Evolutionary conservation across 1,284 basidiomycete genomes (phyloP).

Genomic region (Leucoagaricus sp.): DNA sequence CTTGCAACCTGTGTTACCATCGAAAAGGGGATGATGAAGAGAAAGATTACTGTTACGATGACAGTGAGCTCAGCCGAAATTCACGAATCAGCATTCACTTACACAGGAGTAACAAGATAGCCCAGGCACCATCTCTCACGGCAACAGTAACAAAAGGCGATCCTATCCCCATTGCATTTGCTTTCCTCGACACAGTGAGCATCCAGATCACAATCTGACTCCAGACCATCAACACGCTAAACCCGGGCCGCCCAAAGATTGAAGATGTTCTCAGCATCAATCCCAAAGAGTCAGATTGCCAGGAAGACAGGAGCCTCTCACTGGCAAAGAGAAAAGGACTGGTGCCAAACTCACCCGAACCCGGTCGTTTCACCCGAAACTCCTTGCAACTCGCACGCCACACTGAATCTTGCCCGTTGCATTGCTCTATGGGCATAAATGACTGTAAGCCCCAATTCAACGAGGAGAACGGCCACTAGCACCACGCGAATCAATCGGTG

Average conservation of each 20-base stretch:
- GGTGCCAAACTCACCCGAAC: neutral
- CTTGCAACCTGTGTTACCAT: neutral
- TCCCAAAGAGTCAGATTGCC: too few relatives aligned
- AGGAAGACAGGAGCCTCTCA: too few relatives aligned
- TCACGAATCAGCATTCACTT: neutral
- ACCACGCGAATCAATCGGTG: neutral
- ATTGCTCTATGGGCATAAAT: neutral
- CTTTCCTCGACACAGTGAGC: neutral
- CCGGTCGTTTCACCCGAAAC: neutral
- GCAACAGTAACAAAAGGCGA: neutral
- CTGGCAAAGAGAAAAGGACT: too few relatives aligned
- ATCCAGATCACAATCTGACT: neutral
- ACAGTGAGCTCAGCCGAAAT: neutral
- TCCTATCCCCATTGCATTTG: neutral
- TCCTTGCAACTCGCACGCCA: neutral
- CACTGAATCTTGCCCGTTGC: neutral
- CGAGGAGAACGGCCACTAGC: neutral
- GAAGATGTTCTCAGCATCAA: neutral
- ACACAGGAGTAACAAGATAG: neutral
- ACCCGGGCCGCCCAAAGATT: neutral
- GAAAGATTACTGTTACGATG: constrained; percentile 7
- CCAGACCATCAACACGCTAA: neutral
- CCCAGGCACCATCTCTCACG: constrained; percentile 3
- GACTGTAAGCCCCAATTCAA: neutral
- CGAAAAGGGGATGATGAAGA: neutral